A percentile compares a stretch with the other conserved stretches of the same genome.
phyloP scores from a whole-genome alignment of 345 rosid genomes.

The Gossypium mustelinum region DNA sequence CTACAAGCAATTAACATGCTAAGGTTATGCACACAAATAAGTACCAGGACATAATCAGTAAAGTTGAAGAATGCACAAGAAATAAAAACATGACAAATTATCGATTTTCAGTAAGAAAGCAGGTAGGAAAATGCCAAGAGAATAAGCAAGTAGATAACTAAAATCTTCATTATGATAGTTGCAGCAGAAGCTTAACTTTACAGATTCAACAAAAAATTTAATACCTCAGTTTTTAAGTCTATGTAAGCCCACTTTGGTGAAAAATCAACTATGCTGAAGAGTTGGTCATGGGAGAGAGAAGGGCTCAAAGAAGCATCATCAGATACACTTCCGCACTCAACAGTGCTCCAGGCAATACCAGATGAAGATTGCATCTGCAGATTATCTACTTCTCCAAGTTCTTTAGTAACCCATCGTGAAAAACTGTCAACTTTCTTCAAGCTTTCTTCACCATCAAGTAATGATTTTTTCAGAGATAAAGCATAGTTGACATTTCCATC shows the following conservation, averaged over 20 bases:
- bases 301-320: constrained; percentile 69
- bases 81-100: background rate
- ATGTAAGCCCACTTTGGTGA: constrained; percentile 70
- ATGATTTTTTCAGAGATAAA: constrained; percentile 38
- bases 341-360: constrained; percentile 66
- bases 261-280: constrained; percentile 69
- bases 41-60: background rate
- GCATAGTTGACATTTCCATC: constrained; percentile 43
- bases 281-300: constrained; percentile 81
- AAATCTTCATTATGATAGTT: background rate
- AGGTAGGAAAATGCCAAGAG: background rate
- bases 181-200: background rate
- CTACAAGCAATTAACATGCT: background rate
- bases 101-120: background rate
- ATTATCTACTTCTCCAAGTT: constrained; percentile 76
- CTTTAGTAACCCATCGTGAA: constrained; percentile 75
- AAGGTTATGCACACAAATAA: background rate
- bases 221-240: constrained; percentile 71
- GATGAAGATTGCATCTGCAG: constrained; percentile 64
- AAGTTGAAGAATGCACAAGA: background rate
- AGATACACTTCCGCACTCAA: constrained; percentile 58
- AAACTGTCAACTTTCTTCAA: constrained; percentile 91
- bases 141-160: background rate
- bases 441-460: constrained; percentile 54
- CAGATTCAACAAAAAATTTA: background rate